Percentiles rank a stretch among this genome's conserved stretches.
These are phyloP conservation scores for Cystofilobasidium capitatum DNA, from an alignment of 768 basidiomycete genomes.

Conservation along the genomic window DNA sequence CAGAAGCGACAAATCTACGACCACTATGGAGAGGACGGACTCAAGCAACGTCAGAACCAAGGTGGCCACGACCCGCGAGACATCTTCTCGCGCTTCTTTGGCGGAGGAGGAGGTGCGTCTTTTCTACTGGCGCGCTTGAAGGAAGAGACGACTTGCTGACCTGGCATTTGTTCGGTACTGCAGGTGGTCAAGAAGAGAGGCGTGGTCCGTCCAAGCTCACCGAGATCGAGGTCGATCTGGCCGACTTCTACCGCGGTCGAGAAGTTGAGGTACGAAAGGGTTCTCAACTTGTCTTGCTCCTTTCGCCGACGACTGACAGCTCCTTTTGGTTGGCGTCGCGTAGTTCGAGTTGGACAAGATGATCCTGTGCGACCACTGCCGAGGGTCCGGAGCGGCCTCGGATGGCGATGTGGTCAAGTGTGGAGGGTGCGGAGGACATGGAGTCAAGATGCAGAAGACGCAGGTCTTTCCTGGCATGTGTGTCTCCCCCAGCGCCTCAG, in stretches of 20 bases:
- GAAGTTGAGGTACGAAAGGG: constrained; percentile 61
- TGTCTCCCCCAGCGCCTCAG: background rate
- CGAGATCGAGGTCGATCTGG: constrained; percentile 75
- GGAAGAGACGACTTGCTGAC: constrained; percentile 33
- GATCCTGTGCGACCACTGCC: constrained; percentile 91
- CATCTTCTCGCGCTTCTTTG: constrained; percentile 87
- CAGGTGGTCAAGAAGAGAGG: constrained; percentile 53
- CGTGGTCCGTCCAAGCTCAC: constrained; percentile 65
- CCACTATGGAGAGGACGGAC: constrained; percentile 80
- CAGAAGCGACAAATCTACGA: constrained; percentile 93
- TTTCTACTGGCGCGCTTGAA: constrained; percentile 27
- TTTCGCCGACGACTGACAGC: background rate
- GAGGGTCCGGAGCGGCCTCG: constrained; percentile 86
- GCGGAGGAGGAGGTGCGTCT: constrained; percentile 44
- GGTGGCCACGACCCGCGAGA: constrained; percentile 87
- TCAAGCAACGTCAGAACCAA: constrained; percentile 67
- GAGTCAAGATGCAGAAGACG: constrained; percentile 74
- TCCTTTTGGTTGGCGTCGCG: background rate
- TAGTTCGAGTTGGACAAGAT: constrained; percentile 82
- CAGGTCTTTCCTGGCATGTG: constrained; percentile 94
- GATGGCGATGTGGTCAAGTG: constrained; percentile 83
- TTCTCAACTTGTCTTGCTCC: background rate
- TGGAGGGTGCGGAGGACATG: constrained; percentile 68
- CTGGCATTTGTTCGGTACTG: constrained; percentile 38
- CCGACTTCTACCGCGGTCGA: constrained; percentile 81